These are phyloP conservation scores for Annulohypoxylon moriforme DNA, from an alignment of 495 filamentous ascomycete species.

Conservation along the genomic window DNA sequence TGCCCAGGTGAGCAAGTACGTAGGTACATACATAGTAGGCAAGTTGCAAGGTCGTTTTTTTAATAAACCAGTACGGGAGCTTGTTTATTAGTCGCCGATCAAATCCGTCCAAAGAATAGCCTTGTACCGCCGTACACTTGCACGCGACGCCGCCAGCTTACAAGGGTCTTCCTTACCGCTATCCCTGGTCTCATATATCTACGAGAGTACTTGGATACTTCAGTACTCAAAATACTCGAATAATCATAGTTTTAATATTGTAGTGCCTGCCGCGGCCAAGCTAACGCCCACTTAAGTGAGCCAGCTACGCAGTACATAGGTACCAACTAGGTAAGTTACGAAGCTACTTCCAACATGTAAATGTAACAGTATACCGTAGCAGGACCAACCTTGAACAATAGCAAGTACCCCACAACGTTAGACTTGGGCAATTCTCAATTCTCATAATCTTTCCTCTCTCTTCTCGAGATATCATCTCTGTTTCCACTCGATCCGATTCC, in stretches of 20 bases:
- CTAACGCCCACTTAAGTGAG: not conserved
- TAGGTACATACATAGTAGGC: too few relatives aligned
- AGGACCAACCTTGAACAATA: not conserved
- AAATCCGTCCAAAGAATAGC: slow-evolving; percentile 40
- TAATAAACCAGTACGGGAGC: slow-evolving; percentile 43
- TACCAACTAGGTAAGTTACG: not conserved
- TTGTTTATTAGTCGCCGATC: slow-evolving; percentile 50
- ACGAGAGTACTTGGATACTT: slow-evolving; percentile 6
- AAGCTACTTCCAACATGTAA: not conserved
- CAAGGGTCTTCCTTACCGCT: slow-evolving; percentile 30
- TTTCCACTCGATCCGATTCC: slow-evolving; percentile 44
- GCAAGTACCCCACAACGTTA: slow-evolving; percentile 1
- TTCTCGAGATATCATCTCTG: slow-evolving; percentile 39
- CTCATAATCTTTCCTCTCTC: slow-evolving; percentile 23
- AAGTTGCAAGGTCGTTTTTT: slow-evolving; percentile 35
- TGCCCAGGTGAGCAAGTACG: slow-evolving; percentile 15
- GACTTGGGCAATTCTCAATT: slow-evolving; percentile 9
- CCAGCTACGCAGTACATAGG: not conserved
- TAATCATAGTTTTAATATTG: not conserved
- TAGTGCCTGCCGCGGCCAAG: slow-evolving; percentile 12
- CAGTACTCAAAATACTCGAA: not conserved
- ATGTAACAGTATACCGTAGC: slow-evolving; percentile 9
- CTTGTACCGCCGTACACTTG: slow-evolving; percentile 11
- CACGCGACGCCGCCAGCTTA: slow-evolving; percentile 29
- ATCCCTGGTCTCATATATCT: slow-evolving; percentile 21